Base-by-base conservation (phyloP, 768 basidiomycete genomes). In the Leccinum incarnatum region DNA sequence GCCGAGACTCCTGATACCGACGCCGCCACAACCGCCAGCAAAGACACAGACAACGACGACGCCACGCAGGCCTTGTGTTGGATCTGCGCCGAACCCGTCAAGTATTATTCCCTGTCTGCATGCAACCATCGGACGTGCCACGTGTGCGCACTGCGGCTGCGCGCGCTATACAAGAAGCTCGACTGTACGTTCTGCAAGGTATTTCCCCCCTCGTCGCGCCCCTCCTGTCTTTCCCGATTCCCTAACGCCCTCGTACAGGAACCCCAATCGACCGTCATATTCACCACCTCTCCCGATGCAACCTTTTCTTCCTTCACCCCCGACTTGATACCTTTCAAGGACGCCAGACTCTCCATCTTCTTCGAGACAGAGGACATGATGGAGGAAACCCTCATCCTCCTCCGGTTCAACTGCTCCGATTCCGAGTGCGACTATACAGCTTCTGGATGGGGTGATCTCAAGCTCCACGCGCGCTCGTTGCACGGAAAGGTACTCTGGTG, bases 121-220 rank as follows among this genome's bases (percentile, higher is more conserved):
- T 99, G 96, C 75, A 93, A 93, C 70, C 96, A 99, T 69, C 79
- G 91, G 53, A 98, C 93, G 3, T 98, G 96, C 78, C 95, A 97
- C 74, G 87, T 95, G 59, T 99, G 96, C 68, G 87, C 91, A 0
- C 74, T 98, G 53, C 84, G 96, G 7, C 74, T 98, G 29, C 77
- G 96, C 40, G 93, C 93, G 4, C 76, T 98, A 50, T 99, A 97
- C 79, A 98, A 98, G 79, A 95, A 91, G 72, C 78, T 75, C 45
- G 91, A 95, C 14, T 98, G 96, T 69, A 93, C 96, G 1, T 97
- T 97, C 72, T 99, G 96, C 81, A 98, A 98, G 83, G 51, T 52
- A 36, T 37, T 4, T 4, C 30, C 30, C 1, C 17, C 17, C 0
- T 4, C 29, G 29, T 30, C 27, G 2, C 8, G 1, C 17, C 11